Base-by-base conservation (phyloP, 768 basidiomycete genomes). In the Erythrobasidium yunnanense region DNA sequence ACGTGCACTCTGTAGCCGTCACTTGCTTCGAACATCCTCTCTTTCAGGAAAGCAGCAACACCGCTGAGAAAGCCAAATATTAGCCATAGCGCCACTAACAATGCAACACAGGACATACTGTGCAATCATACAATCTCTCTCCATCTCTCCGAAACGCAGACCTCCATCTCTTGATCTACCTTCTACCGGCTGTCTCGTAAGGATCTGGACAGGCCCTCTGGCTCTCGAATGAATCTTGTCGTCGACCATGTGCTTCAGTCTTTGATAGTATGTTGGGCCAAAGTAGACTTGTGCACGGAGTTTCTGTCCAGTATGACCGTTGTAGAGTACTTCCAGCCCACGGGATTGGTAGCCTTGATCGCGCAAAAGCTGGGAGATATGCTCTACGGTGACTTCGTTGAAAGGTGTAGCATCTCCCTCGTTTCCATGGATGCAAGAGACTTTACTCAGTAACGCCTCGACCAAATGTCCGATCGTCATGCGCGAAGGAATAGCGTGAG, bases 391-490 rank as follows among this genome's bases (percentile, higher is more conserved):
- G 65, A 99, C 82, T 68, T 96, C 92, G 2, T 92, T 93, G 79
- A 99, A 99, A 0, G 95, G 95, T 27, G 95, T 99, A 18, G 95
- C 95, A 73, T 99, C 95, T 66, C 95, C 95, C 77, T 97, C 93
- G 65, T 90, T 88, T 35, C 95, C 95, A 65, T 90, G 87, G 68
- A 97, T 83, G 0, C 93, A 95, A 2, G 93, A 90, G 2, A 99
- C 86, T 76, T 99, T 99, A 13, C 88, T 91, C 27, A 99, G 80
- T 34, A 99, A 79, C 83, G 91, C 95, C 77, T 99, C 95, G 74
- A 99, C 92, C 81, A 99, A 84, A 78, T 99, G 95, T 25, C 95
- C 95, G 71, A 99, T 99, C 23, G 95, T 99, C 95, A 99, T 99
- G 79, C 95, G 93, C 56, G 95, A 97, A 2, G 95, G 95, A 77